Percentiles rank a stretch among this genome's conserved stretches.
These are phyloP conservation scores for Fragaria nilgerrensis DNA, from an alignment of 306 rosid species.

Conservation along the genomic window DNA sequence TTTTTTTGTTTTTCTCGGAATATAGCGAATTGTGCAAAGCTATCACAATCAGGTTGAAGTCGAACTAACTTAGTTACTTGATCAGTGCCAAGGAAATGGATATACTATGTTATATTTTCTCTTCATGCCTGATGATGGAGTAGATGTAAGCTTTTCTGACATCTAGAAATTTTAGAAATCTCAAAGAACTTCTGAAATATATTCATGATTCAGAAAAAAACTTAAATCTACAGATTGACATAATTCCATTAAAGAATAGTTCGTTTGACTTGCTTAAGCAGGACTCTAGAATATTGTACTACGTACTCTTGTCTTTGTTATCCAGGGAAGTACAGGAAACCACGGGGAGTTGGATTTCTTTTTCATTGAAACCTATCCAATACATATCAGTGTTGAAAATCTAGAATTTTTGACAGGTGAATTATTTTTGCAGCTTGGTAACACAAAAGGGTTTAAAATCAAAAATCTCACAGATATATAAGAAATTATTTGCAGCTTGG, in stretches of 20 bases:
- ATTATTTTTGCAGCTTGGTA: not conserved
- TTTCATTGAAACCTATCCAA: not conserved
- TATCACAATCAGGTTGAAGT: not conserved
- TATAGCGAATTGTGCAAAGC: not conserved
- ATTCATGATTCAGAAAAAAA: not conserved
- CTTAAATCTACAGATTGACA: not conserved
- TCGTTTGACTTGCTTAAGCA: conserved; percentile 30
- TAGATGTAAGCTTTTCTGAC: conserved; percentile 5
- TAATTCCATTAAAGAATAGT: conserved; percentile 37
- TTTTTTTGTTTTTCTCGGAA: not conserved
- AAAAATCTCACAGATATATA: no score
- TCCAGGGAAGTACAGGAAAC: not conserved
- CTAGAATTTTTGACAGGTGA: not conserved
- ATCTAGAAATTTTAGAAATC: not conserved
- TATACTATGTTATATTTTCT: not conserved
- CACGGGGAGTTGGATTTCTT: conserved; percentile 3
- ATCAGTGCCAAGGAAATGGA: conserved; percentile 13
- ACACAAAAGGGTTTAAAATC: not conserved
- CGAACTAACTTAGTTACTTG: not conserved
- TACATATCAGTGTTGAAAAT: not conserved
- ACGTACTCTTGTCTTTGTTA: not conserved
- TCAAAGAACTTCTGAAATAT: not conserved
- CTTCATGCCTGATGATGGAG: not conserved
- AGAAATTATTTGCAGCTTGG: not conserved
- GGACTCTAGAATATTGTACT: conserved; percentile 27